These are phyloP conservation scores for Penicillium odoratum DNA, from an alignment of 495 filamentous ascomycete genomes.

Conservation along the genomic window DNA sequence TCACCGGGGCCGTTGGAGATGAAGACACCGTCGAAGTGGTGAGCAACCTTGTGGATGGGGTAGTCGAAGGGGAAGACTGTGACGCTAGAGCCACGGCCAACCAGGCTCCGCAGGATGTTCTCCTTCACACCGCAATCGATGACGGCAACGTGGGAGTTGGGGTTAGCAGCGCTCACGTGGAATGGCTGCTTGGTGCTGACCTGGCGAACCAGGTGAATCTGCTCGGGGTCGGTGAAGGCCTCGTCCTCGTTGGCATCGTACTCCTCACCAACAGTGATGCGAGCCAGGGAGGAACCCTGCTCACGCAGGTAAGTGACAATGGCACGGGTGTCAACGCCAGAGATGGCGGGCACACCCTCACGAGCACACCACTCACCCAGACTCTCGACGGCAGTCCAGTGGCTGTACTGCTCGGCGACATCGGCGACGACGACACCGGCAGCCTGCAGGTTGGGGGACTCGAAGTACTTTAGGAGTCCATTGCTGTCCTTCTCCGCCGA, in stretches of 20 bases:
- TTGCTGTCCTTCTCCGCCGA: conserved; percentile 72
- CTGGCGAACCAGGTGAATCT: conserved; percentile 92
- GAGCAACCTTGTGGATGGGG: conserved; percentile 95
- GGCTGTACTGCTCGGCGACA: conserved; percentile 88
- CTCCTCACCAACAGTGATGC: conserved; percentile 94
- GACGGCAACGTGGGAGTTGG: conserved; percentile 86
- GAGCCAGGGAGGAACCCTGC: conserved; percentile 90
- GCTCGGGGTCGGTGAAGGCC: conserved; percentile 89
- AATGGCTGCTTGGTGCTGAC: conserved; percentile 98
- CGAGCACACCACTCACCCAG: conserved; percentile 91
- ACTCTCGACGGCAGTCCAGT: conserved; percentile 97
- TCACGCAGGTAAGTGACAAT: conserved; percentile 96
- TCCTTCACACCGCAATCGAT: conserved; percentile 99
- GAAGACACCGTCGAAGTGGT: conserved; percentile 98
- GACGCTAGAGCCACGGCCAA: conserved; percentile 80
- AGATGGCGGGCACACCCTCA: conserved; percentile 94
- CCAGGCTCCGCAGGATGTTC: conserved; percentile 94
- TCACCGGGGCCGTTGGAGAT: conserved; percentile 97
- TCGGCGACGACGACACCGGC: conserved; percentile 94
- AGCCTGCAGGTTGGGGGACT: conserved; percentile 95
- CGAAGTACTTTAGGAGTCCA: conserved; percentile 87
- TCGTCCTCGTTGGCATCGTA: conserved; percentile 99
- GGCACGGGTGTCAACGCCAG: conserved; percentile 92
- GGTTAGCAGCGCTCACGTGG: conserved; percentile 77
- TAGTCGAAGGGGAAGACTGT: conserved; percentile 95